Base-by-base conservation (phyloP, 192 early-diverging fungal genomes). In the Umbelopsis sp. region DNA sequence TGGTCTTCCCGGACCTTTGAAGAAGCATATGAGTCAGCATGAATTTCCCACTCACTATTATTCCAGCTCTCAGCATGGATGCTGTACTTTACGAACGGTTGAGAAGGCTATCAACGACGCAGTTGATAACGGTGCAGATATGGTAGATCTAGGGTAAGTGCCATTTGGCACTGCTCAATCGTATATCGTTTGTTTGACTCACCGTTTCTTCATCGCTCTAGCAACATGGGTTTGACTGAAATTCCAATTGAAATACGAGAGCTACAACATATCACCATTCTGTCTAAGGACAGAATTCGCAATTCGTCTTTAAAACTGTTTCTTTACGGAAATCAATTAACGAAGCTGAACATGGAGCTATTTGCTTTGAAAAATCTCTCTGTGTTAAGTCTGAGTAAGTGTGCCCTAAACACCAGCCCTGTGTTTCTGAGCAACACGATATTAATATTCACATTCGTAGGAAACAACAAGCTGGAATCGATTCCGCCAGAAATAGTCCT, bases 301-400 rank as follows among this genome's bases (percentile, higher is more conserved):
- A 41, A 64, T 30, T 51, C 76, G 8, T 70, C 71, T 20, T 61
- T 85, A 11, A 79, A 85, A 70, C 46, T 85, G 5, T 85, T 77
- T 64, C 64, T 85, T 58, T 82, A 78, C 66, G 74, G 70, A 25
- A 85, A 85, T 64, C 58, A 61, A 11, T 64, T 85, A 10, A 35
- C 49, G 12, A 66, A 65, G 22, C 49, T 85, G 12, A 75, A 71
- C 37, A 77, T 79, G 55, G 67, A 71, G 33, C 66, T 85, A 0
- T 85, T 85, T 61, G 22, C 69, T 1, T 76, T 85, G 8, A 71
- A 77, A 9, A 82, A 82, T 46, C 64, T 85, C 5, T 78, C 83
- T 16, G 83, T 85, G 8, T 71, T 85, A 11, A 82, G 80, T 49
- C 68, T 85, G 7, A 68, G 83, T 85, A 80, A 70, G 80, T 77